A percentile compares a stretch with the other conserved stretches of the same genome.
These are phyloP conservation scores for Fusarium nurragi DNA, from an alignment of 2,329 filamentous ascomycete genomes.

Conservation along the genomic window DNA sequence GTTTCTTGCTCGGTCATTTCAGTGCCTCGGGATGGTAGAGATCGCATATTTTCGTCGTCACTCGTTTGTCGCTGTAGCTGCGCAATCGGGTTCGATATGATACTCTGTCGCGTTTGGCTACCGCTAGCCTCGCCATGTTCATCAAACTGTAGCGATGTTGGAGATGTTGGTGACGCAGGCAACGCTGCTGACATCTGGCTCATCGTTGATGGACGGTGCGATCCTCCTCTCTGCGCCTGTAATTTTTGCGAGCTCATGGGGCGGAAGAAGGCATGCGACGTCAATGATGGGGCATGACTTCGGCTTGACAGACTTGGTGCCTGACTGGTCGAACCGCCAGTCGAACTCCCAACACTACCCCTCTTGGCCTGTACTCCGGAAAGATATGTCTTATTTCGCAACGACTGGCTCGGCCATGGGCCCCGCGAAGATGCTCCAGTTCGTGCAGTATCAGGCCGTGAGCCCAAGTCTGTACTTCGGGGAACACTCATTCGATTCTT, in stretches of 20 bases:
- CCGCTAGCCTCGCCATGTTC: conserved; percentile 57
- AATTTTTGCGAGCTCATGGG: conserved; percentile 97
- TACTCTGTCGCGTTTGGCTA: conserved; percentile 61
- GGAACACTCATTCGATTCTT: conserved; percentile 43
- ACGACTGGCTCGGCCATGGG: conserved; percentile 65
- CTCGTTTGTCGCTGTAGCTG: conserved; percentile 44
- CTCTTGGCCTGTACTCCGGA: conserved; percentile 57
- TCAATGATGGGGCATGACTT: conserved; percentile 89
- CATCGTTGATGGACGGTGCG: conserved; percentile 55
- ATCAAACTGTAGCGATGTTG: conserved; percentile 45
- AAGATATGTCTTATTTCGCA: conserved; percentile 59
- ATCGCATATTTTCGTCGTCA: conserved; percentile 61
- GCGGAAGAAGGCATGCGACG: conserved; percentile 90
- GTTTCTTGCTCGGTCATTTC: conserved; percentile 80
- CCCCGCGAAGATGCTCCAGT: conserved; percentile 55
- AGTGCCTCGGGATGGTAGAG: conserved; percentile 80
- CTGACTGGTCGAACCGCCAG: conserved; percentile 62
- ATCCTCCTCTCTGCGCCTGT: conserved; percentile 82
- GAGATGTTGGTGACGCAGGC: conserved; percentile 31
- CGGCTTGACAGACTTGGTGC: conserved; percentile 72
- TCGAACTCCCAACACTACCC: conserved; percentile 54
- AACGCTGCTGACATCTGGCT: conserved; percentile 47
- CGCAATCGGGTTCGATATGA: conserved; percentile 61
- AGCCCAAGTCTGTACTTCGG: conserved; percentile 55
- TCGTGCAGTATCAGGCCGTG: conserved; percentile 64